Evolutionary conservation across 805 yeast genomes (phyloP).

Genomic region (Pichia deserticola): DNA sequence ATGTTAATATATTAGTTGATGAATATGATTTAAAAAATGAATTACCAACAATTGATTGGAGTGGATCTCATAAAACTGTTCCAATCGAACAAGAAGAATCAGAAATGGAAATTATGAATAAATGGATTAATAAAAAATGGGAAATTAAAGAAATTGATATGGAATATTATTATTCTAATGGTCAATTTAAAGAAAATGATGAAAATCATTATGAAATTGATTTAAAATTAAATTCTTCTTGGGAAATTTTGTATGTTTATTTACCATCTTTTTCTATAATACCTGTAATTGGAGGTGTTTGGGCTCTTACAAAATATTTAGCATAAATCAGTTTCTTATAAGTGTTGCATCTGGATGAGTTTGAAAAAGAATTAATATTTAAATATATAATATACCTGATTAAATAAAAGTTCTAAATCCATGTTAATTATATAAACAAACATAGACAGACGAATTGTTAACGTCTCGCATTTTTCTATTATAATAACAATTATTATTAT

Average conservation of each 20-base stretch:
- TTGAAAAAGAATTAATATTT: too few relatives aligned
- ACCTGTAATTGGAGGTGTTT: neutral
- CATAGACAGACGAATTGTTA: too few relatives aligned
- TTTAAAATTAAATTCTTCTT: conserved; percentile 14
- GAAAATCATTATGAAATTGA: conserved; percentile 15
- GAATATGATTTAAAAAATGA: conserved; percentile 36
- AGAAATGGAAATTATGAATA: conserved; percentile 46
- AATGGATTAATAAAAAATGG: conserved; percentile 77
- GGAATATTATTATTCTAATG: conserved; percentile 51
- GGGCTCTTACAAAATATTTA: neutral
- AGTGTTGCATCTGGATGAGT: too few relatives aligned
- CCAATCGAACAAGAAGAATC: conserved; percentile 32
- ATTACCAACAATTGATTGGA: conserved; percentile 26
- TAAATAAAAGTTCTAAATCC: too few relatives aligned
- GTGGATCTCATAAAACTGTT: conserved; percentile 36
- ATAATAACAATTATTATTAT: too few relatives aligned
- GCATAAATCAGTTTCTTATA: too few relatives aligned
- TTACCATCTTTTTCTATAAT: neutral
- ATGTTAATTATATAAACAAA: too few relatives aligned
- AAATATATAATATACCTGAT: too few relatives aligned
- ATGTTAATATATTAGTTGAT: conserved; percentile 58
- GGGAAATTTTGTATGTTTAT: conserved; percentile 2
- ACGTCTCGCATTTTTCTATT: too few relatives aligned
- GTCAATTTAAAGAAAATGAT: conserved; percentile 35
- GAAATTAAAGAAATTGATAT: conserved; percentile 65